Evolutionary conservation across 2,329 filamentous ascomycete genomes (phyloP).

Genomic region (Pyrenochaeta sp.): DNA sequence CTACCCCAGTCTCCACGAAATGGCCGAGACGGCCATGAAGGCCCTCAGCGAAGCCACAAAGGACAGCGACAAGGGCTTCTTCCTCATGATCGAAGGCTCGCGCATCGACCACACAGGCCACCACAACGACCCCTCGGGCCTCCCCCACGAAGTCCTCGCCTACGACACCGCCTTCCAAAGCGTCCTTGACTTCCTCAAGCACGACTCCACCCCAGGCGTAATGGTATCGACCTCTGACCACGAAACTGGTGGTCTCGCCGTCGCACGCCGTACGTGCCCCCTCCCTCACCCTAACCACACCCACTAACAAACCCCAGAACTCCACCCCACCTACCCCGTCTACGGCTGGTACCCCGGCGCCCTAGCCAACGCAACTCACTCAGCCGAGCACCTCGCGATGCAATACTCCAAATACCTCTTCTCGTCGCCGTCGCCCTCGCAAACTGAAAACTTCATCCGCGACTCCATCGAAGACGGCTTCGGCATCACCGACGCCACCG

Average conservation of each 20-base stretch:
- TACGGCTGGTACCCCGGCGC: slow-evolving; percentile 84
- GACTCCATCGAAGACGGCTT: slow-evolving; percentile 73
- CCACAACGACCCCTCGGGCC: slow-evolving; percentile 63
- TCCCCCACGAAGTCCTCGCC: slow-evolving; percentile 85
- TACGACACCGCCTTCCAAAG: slow-evolving; percentile 87
- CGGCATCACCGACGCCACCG: slow-evolving; percentile 76
- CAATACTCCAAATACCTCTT: slow-evolving; percentile 69
- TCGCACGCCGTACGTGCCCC: slow-evolving; percentile 72
- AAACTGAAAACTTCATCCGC: slow-evolving; percentile 66
- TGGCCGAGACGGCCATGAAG: slow-evolving; percentile 82
- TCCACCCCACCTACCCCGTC: slow-evolving; percentile 67
- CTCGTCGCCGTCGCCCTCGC: slow-evolving; percentile 37
- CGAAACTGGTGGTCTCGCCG: slow-evolving; percentile 88
- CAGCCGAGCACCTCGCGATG: slow-evolving; percentile 72
- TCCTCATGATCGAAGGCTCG: slow-evolving; percentile 97
- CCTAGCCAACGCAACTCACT: slow-evolving; percentile 80
- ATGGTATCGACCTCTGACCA: slow-evolving; percentile 94
- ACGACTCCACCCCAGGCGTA: slow-evolving; percentile 75
- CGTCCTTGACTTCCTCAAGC: slow-evolving; percentile 83
- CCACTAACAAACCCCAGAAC: slow-evolving; percentile 53
- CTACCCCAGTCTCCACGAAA: slow-evolving; percentile 91
- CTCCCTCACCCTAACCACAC: not conserved
- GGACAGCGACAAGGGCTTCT: slow-evolving; percentile 90
- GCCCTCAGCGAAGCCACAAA: slow-evolving; percentile 82
- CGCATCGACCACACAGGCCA: slow-evolving; percentile 92